Evolutionary conservation across 2,329 filamentous ascomycete genomes (phyloP).

Genomic region (Amphichorda felina): DNA sequence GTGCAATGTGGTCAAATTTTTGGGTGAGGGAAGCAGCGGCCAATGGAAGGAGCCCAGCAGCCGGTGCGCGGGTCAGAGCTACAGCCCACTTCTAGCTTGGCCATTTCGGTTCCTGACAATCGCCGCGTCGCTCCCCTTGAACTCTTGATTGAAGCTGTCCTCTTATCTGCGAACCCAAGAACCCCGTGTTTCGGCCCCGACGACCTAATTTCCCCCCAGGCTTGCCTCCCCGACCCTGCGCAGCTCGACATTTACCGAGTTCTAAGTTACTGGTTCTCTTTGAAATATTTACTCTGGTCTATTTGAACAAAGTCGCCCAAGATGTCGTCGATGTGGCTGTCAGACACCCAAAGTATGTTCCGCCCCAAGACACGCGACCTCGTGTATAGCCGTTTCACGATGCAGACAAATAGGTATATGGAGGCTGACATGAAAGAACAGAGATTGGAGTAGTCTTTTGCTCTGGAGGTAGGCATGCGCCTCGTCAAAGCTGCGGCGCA

Average conservation of each 20-base stretch:
- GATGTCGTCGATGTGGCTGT: slow-evolving; percentile 88
- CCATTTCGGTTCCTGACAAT: no score
- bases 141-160: no score
- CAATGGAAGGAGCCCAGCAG: background rate
- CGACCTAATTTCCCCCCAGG: no score
- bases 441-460: slow-evolving; percentile 97
- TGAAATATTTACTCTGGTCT: no score
- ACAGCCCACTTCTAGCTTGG: no score
- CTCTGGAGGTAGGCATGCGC: slow-evolving; percentile 68
- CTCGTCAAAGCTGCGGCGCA: background rate
- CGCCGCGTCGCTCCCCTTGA: no score
- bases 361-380: slow-evolving; percentile 3
- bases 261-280: no score
- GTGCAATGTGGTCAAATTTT: background rate
- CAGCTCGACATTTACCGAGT: no score
- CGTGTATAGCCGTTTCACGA: background rate
- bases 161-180: no score
- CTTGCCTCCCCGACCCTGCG: no score
- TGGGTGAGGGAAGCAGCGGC: background rate
- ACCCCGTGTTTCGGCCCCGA: no score
- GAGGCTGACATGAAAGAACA: slow-evolving; percentile 30
- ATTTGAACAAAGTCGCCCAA: slow-evolving; percentile 14
- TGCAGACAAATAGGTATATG: background rate
- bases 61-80: no score
- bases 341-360: slow-evolving; percentile 81